These are phyloP conservation scores for Cercospora zeina DNA, from an alignment of 2,329 filamentous ascomycete species.

Conservation along the genomic window DNA sequence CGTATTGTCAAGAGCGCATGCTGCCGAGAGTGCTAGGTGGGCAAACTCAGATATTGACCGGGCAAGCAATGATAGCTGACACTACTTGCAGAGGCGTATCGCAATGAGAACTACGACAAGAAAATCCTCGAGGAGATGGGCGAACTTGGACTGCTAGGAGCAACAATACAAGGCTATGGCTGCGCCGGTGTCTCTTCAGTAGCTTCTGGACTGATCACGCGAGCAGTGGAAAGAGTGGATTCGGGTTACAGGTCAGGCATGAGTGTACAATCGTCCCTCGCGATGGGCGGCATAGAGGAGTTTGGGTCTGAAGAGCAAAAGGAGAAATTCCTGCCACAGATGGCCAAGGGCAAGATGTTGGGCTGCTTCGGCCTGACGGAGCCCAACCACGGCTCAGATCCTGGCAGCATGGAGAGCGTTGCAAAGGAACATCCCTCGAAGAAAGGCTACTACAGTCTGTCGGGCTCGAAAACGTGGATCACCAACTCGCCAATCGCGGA, in stretches of 20 bases:
- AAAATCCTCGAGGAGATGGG: conserved; percentile 90
- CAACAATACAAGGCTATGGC: conserved; percentile 82
- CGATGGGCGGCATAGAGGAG: conserved; percentile 88
- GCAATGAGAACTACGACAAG: conserved; percentile 81
- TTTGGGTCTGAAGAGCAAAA: conserved; percentile 86
- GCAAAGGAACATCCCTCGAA: conserved; percentile 83
- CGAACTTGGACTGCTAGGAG: conserved; percentile 81
- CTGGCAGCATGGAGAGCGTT: conserved; percentile 83
- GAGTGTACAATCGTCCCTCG: conserved; percentile 90
- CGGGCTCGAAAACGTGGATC: conserved; percentile 90
- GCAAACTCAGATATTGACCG: conserved; percentile 6
- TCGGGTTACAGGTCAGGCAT: conserved; percentile 90
- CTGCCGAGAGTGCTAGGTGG: conserved; percentile 81
- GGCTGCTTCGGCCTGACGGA: conserved; percentile 90
- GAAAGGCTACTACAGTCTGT: conserved; percentile 76
- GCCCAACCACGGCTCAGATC: conserved; percentile 89
- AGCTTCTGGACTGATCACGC: conserved; percentile 83
- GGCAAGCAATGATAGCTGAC: background rate
- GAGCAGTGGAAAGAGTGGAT: conserved; percentile 86
- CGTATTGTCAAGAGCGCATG: conserved; percentile 90
- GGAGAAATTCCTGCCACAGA: conserved; percentile 73
- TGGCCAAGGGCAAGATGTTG: conserved; percentile 79
- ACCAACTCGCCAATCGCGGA: conserved; percentile 91
- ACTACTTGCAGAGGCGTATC: conserved; percentile 67
- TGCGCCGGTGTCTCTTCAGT: conserved; percentile 87